Evolutionary conservation across 2,329 filamentous ascomycete species (phyloP).

Genomic region (Penicillium sp.): DNA sequence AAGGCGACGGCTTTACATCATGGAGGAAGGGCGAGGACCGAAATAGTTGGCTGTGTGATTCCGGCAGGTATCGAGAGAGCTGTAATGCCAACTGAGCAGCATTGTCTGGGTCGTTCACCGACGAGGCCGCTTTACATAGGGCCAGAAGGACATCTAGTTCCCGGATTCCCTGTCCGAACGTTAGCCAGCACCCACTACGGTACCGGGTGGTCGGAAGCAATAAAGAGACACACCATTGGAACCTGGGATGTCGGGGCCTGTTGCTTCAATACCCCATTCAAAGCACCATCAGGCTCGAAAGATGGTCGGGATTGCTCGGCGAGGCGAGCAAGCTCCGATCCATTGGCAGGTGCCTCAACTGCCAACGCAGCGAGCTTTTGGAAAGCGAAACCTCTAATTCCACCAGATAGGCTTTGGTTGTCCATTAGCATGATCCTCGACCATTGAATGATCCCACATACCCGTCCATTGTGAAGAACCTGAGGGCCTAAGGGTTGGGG

Average conservation of each 20-base stretch:
- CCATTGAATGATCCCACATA: slow-evolving; percentile 17
- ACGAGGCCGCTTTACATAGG: slow-evolving; percentile 83
- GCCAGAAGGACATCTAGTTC: slow-evolving; percentile 92
- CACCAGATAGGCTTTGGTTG: slow-evolving; percentile 30
- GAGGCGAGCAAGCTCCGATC: slow-evolving; percentile 40
- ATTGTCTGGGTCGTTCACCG: slow-evolving; percentile 67
- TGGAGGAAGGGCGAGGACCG: slow-evolving; percentile 78
- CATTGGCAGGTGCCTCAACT: slow-evolving; percentile 32
- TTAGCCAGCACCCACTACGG: slow-evolving; percentile 19
- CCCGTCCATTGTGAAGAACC: slow-evolving; percentile 33
- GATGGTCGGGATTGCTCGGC: slow-evolving; percentile 31
- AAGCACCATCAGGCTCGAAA: slow-evolving; percentile 27
- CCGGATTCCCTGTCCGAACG: slow-evolving; percentile 64
- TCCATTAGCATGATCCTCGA: slow-evolving; percentile 13
- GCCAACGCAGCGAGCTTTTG: slow-evolving; percentile 47
- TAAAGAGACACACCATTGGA: slow-evolving; percentile 37
- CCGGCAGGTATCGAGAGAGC: slow-evolving; percentile 78
- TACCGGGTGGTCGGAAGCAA: background rate
- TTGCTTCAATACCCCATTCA: slow-evolving; percentile 40
- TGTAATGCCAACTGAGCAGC: slow-evolving; percentile 78
- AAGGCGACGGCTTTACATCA: slow-evolving; percentile 80
- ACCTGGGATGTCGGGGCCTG: slow-evolving; percentile 40
- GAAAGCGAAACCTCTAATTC: slow-evolving; percentile 45
- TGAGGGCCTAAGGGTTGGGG: background rate
- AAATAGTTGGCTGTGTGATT: slow-evolving; percentile 78